These are phyloP conservation scores for Magnolia sinica DNA, from an alignment of 164 flowering plant species.

Conservation along the genomic window DNA sequence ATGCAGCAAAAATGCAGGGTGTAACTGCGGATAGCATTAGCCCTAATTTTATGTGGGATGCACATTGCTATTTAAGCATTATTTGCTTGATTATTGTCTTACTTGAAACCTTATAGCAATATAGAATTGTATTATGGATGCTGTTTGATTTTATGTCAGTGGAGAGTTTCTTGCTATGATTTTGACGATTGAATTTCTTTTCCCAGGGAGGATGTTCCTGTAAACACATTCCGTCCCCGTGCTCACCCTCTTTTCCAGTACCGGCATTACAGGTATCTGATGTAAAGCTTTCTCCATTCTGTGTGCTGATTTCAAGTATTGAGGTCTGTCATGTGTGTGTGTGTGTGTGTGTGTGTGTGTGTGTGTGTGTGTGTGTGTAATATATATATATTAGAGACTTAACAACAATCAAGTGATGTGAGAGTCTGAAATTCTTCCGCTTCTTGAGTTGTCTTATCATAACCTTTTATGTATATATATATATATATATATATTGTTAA, in stretches of 20 bases:
- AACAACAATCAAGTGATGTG: no score
- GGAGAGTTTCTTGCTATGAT: background rate
- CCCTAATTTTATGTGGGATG: background rate
- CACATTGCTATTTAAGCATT: background rate
- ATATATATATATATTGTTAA: no score
- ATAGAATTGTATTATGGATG: background rate
- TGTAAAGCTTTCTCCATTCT: background rate
- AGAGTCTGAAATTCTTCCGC: no score
- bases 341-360: no score
- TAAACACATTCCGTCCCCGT: constrained; percentile 80
- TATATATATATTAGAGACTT: no score
- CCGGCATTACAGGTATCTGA: constrained; percentile 83
- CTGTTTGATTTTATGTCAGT: background rate
- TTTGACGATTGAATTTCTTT: constrained; percentile 1
- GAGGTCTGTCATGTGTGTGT: no score
- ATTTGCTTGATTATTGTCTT: background rate
- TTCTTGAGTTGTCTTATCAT: no score
- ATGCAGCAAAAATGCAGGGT: background rate
- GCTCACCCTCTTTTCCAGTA: constrained; percentile 88
- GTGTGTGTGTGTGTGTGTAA: no score
- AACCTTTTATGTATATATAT: no score
- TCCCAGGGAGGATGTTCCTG: constrained; percentile 82
- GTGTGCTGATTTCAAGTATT: background rate
- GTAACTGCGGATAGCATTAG: background rate
- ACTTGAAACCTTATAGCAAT: background rate